Base-by-base conservation (phyloP, 2,329 filamentous ascomycete species). In the Pestalotiopsis sp. region DNA sequence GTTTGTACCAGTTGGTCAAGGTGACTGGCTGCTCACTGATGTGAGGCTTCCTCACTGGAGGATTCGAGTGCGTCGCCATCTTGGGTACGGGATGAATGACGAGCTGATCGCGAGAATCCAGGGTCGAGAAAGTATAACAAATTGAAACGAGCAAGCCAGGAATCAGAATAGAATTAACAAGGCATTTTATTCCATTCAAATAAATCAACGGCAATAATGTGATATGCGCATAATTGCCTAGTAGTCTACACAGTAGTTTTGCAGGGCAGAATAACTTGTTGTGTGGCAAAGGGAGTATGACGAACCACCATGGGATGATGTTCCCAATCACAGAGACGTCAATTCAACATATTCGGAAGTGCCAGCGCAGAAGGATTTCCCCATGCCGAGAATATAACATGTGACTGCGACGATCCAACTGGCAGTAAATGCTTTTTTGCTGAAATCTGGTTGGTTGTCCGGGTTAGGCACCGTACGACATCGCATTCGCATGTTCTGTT, bases 21-120 rank as follows among this genome's bases (percentile, higher is more conserved):
- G 64, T 66, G 13, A 59, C 41, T 17, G 52, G 64, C 20, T 60
- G 52, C 4, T 66, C 64, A 17, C 25, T 25, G 36, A 66, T 66
- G 23, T 66, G 64, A 14, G 41, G 27, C 14, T 62, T 62, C 6
- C n/a, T 62, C 36, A 31, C 59, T 17, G 59, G 27, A 38, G 31
- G n/a, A 41, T 41, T 36, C 59, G 36, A 31, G 4, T 62, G 23
- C 14, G 59, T 62, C 36, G 27, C 59, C 59, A 62, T 62, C 14
- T 59, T 14, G 45, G 17, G 7, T 5, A n/a, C 9, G 14, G 3
- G 45, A 52, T 52, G 45, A 52, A 5, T n/a, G 45, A 52, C 45
- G 3, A 20, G 45, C 7, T 20, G 20, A n/a, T 4, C 41, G 41
- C 13, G 14, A n/a, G 5, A 17, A 5, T 49, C n/a, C 41, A 49